These are phyloP conservation scores for Lactuca saligna DNA, from an alignment of 129 eudicot species.

Conservation along the genomic window DNA sequence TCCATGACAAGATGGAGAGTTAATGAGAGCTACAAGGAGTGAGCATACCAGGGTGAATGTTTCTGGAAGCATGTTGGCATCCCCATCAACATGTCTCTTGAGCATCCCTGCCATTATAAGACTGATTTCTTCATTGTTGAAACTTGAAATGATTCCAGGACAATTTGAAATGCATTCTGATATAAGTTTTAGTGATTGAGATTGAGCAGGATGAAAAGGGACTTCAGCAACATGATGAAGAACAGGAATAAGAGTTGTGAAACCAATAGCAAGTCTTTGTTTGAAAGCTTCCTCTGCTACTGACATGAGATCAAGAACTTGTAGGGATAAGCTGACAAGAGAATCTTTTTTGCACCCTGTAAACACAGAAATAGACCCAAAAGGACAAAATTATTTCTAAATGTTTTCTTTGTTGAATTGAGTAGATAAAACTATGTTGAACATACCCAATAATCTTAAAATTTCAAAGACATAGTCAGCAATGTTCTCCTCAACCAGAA, in stretches of 20 bases:
- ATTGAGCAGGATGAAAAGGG: conserved; percentile 84
- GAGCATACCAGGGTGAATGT: conserved; percentile 72
- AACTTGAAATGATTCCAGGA: conserved; percentile 80
- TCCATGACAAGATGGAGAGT: conserved; percentile 65
- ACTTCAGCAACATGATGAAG: conserved; percentile 75
- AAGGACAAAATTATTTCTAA: background rate
- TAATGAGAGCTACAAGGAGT: conserved; percentile 69
- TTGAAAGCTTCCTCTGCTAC: conserved; percentile 65
- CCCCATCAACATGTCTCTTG: conserved; percentile 68
- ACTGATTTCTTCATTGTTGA: conserved; percentile 62
- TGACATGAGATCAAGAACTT: conserved; percentile 79
- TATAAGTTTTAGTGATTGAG: conserved; percentile 64
- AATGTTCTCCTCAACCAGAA: conserved; percentile 81
- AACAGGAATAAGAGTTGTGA: conserved; percentile 70
- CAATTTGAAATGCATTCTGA: conserved; percentile 57
- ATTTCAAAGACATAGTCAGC: conserved; percentile 93
- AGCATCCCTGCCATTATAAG: conserved; percentile 59
- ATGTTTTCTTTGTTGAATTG: conserved; percentile 5
- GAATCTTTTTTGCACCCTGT: conserved; percentile 82
- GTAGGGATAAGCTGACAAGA: conserved; percentile 64
- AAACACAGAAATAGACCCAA: conserved; percentile 19
- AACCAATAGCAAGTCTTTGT: conserved; percentile 87
- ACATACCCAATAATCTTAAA: conserved; percentile 78
- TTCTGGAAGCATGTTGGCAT: conserved; percentile 74
- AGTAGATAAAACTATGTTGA: conserved; percentile 19